Evolutionary conservation across 768 basidiomycete genomes (phyloP).

Genomic region (Phanerodontia chrysosporium): DNA sequence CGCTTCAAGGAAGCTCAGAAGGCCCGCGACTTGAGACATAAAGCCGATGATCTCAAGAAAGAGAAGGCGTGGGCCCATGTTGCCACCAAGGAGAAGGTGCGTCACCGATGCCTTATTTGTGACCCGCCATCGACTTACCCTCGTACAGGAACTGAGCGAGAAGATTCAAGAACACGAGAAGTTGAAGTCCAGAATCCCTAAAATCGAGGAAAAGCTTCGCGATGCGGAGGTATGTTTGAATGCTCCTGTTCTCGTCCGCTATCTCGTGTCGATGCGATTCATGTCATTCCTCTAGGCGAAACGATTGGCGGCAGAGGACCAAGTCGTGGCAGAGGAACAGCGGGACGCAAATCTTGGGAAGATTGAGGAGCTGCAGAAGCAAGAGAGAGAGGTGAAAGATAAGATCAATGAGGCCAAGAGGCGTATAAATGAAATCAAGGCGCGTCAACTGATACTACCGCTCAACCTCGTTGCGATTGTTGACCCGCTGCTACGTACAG

Average conservation of each 20-base stretch:
- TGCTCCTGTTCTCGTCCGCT: not conserved
- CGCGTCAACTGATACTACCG: too few species aligned
- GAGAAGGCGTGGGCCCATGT: slow-evolving; percentile 91
- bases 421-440: not conserved
- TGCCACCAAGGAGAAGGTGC: slow-evolving; percentile 57
- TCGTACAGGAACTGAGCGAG: slow-evolving; percentile 37
- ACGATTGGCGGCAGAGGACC: slow-evolving; percentile 28
- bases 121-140: not conserved
- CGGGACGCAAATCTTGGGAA: slow-evolving; percentile 41
- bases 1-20: slow-evolving; percentile 72
- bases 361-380: slow-evolving; percentile 33
- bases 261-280: not conserved
- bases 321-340: slow-evolving; percentile 35
- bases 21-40: slow-evolving; percentile 65
- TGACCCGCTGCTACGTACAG: slow-evolving; percentile 37
- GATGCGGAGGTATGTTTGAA: slow-evolving; percentile 33
- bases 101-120: slow-evolving; percentile 19
- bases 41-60: slow-evolving; percentile 65
- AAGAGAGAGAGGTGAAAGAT: not conserved
- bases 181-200: slow-evolving; percentile 33
- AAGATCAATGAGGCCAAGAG: not conserved
- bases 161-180: slow-evolving; percentile 40
- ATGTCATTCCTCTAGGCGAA: slow-evolving; percentile 28
- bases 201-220: slow-evolving; percentile 35
- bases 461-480: too few species aligned